Conservation (phyloP, 768 basidiomycete genomes). For the Leccinum obscurum region DNA sequence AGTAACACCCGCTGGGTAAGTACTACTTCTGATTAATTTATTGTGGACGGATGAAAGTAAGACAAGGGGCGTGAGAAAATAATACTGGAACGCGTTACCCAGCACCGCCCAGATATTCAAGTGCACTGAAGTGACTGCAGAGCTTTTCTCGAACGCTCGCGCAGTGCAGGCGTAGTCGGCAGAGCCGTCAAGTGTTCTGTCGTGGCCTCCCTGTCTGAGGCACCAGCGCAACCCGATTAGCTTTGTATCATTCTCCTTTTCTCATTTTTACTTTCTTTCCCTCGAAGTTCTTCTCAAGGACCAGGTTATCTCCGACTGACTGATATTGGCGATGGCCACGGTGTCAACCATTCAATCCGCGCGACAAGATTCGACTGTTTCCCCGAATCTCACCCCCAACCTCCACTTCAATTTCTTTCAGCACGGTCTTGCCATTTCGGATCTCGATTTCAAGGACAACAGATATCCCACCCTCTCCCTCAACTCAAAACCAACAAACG, state of each 20-base stretch:
- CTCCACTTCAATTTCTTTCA: conserved; percentile 47
- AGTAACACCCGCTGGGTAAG: no score
- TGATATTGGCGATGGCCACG: conserved; percentile 39
- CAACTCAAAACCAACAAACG: conserved; percentile 22
- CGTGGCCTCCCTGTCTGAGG: not conserved
- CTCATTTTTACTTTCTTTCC: conserved; percentile 8
- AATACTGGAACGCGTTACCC: conserved; percentile 24
- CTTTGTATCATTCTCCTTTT: conserved; percentile 8
- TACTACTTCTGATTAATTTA: not conserved
- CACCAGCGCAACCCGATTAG: conserved; percentile 5
- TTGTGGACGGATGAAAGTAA: not conserved
- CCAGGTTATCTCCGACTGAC: conserved; percentile 24
- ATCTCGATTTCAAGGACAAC: conserved; percentile 63
- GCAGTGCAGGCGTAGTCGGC: not conserved
- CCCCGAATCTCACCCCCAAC: conserved; percentile 33
- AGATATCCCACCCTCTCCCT: conserved; percentile 48
- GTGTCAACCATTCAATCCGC: conserved; percentile 51
- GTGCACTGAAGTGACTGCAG: not conserved
- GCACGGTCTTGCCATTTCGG: conserved; percentile 52
- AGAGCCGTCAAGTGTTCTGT: not conserved
- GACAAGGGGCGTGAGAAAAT: conserved; percentile 20
- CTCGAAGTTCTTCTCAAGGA: conserved; percentile 14
- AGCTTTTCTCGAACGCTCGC: not conserved
- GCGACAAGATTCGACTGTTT: conserved; percentile 39
- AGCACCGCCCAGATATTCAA: conserved; percentile 14